Evolutionary conservation across 192 early-diverging fungal genomes (phyloP), one percentile per base, ranked within the genome.

Genomic region (Neocallimastix lanati): DNA sequence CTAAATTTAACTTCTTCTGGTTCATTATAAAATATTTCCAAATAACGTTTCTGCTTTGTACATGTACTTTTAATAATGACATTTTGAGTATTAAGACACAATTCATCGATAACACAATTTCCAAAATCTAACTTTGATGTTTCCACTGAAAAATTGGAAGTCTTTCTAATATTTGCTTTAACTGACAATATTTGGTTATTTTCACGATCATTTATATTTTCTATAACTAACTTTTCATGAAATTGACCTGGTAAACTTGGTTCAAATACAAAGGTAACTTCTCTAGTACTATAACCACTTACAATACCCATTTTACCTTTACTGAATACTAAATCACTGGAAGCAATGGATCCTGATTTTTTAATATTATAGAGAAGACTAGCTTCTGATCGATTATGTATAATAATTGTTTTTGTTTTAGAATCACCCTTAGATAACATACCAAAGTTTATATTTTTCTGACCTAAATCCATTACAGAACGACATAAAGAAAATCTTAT

Each of bases 371-470:
- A 99, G 36, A 99, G 86, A 79, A 96, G 83, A 0, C 96, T 92
- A 28, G 92, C 91, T 83, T 96, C 96, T 29, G 93, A 92, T 25
- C 93, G 92, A 83, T n/a, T n/a, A n/a, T n/a, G n/a, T n/a, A n/a
- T n/a, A n/a, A n/a, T n/a, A n/a, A n/a, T n/a, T n/a, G n/a, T n/a
- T n/a, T n/a, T n/a, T n/a, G n/a, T n/a, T n/a, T n/a, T n/a, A n/a
- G n/a, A n/a, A n/a, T n/a, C n/a, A n/a, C n/a, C n/a, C n/a, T n/a
- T n/a, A n/a, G n/a, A n/a, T n/a, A n/a, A n/a, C n/a, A n/a, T n/a
- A n/a, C 97, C 97, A 85, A 99, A 97, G 78, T 98, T 98, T 85
- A 97, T 97, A 84, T 96, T 94, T 82, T 94, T 94, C 82, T 99
- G 97, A 28, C 96, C 95, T 2, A 99, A 84, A 50, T 96, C 95